Percentiles rank a stretch among this genome's conserved stretches.
These are phyloP conservation scores for Dunaliella primolecta DNA, from an alignment of 139 green algal genomes.

Conservation along the genomic window DNA sequence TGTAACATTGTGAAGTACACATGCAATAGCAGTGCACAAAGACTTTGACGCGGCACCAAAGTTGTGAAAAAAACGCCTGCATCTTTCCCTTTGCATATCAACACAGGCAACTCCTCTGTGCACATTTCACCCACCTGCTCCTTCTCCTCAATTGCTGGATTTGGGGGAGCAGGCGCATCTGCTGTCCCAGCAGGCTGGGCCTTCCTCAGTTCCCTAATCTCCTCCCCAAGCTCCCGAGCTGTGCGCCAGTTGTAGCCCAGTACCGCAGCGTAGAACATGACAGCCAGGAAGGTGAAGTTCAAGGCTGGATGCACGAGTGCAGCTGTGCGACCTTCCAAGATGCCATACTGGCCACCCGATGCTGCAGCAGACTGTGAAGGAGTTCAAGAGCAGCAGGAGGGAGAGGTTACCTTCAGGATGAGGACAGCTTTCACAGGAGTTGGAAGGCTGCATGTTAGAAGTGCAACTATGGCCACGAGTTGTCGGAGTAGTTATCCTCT, in stretches of 20 bases:
- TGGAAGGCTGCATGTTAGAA: too few relatives aligned
- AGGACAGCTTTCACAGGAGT: too few relatives aligned
- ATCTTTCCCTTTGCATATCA: too few relatives aligned
- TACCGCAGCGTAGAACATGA: conserved; percentile 81
- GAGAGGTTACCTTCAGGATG: too few relatives aligned
- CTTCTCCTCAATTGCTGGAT: conserved; percentile 61
- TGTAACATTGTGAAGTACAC: too few relatives aligned
- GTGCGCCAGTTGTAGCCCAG: conserved; percentile 85
- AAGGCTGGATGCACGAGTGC: conserved; percentile 84
- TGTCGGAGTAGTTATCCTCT: too few relatives aligned
- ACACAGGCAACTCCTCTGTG: too few relatives aligned
- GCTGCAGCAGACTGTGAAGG: conserved; percentile 31
- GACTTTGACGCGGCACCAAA: background rate
- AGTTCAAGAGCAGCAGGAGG: too few relatives aligned
- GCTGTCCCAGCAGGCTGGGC: conserved; percentile 50
- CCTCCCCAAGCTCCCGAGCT: conserved; percentile 51
- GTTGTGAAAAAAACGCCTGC: too few relatives aligned
- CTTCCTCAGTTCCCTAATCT: conserved; percentile 78
- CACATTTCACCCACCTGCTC: conserved; percentile 80
- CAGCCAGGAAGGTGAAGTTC: conserved; percentile 78
- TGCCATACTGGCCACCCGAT: conserved; percentile 47
- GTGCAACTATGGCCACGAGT: too few relatives aligned
- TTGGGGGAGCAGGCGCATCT: conserved; percentile 49
- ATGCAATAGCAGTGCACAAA: background rate
- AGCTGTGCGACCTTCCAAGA: conserved; percentile 67